Evolutionary conservation across 2,329 filamentous ascomycete species (phyloP).

Genomic region (Trichoderma harzianum): DNA sequence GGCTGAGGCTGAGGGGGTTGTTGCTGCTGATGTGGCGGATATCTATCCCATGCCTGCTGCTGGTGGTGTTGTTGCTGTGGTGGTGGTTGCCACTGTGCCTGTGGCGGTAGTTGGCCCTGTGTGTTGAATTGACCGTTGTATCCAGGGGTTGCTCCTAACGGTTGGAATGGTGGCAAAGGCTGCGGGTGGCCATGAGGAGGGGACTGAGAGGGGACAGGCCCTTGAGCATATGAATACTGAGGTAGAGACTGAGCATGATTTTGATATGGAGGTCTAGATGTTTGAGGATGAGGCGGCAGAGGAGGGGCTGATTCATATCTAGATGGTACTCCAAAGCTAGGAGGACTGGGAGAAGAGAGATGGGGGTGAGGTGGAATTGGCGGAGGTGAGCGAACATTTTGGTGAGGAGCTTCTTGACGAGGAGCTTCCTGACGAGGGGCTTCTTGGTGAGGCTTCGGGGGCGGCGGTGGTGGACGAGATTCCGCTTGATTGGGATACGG

Average conservation of each 20-base stretch:
- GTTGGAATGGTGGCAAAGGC: neutral
- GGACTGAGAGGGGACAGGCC: neutral
- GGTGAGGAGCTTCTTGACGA: neutral
- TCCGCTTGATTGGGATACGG: conserved; percentile 34
- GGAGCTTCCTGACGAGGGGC: neutral
- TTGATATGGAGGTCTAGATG: conserved; percentile 1
- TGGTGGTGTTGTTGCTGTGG: conserved; percentile 14
- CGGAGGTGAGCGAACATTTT: conserved; percentile 20
- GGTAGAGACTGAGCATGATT: neutral
- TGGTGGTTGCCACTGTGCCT: conserved; percentile 27
- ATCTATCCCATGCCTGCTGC: conserved; percentile 25
- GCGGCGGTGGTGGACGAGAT: conserved; percentile 50
- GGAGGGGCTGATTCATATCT: conserved; percentile 49
- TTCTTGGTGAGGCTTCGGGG: conserved; percentile 36
- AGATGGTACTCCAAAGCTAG: conserved; percentile 29
- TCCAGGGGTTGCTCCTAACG: neutral
- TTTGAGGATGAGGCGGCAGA: conserved; percentile 36
- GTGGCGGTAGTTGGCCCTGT: conserved; percentile 17
- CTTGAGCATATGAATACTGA: neutral
- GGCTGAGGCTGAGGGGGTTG: conserved; percentile 4
- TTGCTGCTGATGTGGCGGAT: conserved; percentile 20
- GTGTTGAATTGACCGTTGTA: conserved; percentile 22
- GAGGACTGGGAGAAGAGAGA: conserved; percentile 21
- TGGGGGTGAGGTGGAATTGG: conserved; percentile 30
- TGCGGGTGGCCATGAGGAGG: neutral